Percentiles rank a stretch among this genome's conserved stretches.
These are phyloP conservation scores for Wickerhamiella musiphila DNA, from an alignment of 805 yeast species.

Conservation along the genomic window DNA sequence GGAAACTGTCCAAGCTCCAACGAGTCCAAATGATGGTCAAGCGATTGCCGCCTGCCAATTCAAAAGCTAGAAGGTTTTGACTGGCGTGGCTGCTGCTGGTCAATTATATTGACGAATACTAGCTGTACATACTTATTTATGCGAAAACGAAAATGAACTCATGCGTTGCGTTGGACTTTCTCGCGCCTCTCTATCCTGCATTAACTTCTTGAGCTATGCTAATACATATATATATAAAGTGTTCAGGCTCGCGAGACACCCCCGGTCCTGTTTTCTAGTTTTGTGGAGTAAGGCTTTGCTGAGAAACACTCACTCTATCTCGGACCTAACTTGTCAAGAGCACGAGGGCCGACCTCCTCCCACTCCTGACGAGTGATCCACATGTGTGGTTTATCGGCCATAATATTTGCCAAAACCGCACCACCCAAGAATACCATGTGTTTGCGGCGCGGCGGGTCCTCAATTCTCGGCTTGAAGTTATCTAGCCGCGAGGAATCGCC, in stretches of 20 bases:
- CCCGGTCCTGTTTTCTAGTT: no score
- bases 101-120: neutral
- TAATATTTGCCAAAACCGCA: conserved; percentile 90
- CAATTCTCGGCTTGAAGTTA: conserved; percentile 89
- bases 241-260: neutral
- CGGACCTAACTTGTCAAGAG: conserved; percentile 79
- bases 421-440: conserved; percentile 99
- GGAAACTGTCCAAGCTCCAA: conserved; percentile 45
- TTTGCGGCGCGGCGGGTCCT: conserved; percentile 96
- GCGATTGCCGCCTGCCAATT: neutral
- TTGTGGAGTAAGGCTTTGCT: no score
- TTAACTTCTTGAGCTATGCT: neutral
- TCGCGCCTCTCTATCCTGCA: neutral
- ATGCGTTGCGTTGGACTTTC: neutral
- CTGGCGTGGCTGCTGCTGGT: no score
- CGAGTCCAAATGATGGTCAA: conserved; percentile 49
- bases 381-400: conserved; percentile 98
- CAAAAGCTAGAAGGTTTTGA: no score
- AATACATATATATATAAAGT: neutral
- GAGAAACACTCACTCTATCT: conserved; percentile 28
- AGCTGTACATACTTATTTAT: neutral
- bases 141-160: neutral
- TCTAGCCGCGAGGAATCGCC: conserved; percentile 68
- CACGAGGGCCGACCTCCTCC: conserved; percentile 89
- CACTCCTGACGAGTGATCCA: conserved; percentile 94